A percentile compares a stretch with the other conserved stretches of the same genome.
Conservation (phyloP, 192 early-diverging fungal genomes). For the Coemansia sp. region DNA sequence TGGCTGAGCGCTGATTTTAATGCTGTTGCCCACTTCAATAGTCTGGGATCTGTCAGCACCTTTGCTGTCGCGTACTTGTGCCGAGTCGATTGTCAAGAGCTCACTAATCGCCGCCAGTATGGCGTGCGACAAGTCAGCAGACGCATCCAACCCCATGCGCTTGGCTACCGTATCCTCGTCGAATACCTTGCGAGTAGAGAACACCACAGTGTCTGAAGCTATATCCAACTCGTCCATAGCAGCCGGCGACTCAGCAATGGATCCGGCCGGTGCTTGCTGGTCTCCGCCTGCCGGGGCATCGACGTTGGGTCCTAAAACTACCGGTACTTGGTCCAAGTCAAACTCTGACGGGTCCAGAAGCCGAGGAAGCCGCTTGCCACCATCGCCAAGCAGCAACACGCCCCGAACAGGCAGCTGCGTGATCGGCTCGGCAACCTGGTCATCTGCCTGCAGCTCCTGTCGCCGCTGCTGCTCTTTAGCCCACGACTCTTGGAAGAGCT, state of each 20-base stretch:
- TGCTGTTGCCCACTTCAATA: slow-evolving; percentile 17
- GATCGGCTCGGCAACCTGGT: slow-evolving; percentile 17
- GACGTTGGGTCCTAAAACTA: background rate
- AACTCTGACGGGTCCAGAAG: slow-evolving; percentile 48
- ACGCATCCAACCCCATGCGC: slow-evolving; percentile 22
- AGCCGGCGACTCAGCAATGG: background rate
- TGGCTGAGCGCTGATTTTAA: slow-evolving; percentile 13
- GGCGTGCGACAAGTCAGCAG: slow-evolving; percentile 10
- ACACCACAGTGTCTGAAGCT: slow-evolving; percentile 16
- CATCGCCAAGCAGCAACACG: slow-evolving; percentile 39
- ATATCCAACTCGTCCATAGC: background rate
- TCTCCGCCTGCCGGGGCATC: background rate
- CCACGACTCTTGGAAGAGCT: slow-evolving; percentile 48
- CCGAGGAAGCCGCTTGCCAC: slow-evolving; percentile 28
- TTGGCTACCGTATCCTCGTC: slow-evolving; percentile 14
- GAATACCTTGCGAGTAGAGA: slow-evolving; percentile 38
- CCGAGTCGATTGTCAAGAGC: slow-evolving; percentile 26
- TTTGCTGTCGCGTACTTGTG: slow-evolving; percentile 6
- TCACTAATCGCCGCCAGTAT: slow-evolving; percentile 22
- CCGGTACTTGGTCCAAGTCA: slow-evolving; percentile 30
- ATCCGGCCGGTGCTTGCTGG: background rate
- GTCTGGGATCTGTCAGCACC: background rate
- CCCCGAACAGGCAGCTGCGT: slow-evolving; percentile 44
- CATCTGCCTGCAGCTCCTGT: slow-evolving; percentile 4
- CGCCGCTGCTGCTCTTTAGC: slow-evolving; percentile 31